Evolutionary conservation across 2,329 filamentous ascomycete species (phyloP), one percentile per base, ranked within the genome.

Genomic region (Trichoderma afroharzianum): DNA sequence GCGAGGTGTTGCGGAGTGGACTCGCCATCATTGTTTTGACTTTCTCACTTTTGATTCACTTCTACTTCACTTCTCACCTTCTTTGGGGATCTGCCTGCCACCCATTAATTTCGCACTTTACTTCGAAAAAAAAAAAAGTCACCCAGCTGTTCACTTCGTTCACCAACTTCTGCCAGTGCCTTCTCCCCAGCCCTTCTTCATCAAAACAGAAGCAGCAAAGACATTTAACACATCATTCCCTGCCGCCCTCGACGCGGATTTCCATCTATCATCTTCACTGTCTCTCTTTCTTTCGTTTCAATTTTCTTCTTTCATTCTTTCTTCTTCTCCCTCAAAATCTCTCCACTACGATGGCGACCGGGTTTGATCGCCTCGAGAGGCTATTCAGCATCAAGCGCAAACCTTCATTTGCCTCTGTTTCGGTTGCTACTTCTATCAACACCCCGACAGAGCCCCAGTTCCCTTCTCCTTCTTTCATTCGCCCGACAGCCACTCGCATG

Each of bases 401-500:
- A 73, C 73, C 76, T 39, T 80, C 79, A 18, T 72, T 75, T 12
- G 77, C 77, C 36, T 73, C 75, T 57, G 76, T 71, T 66, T 76
- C 74, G 68, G 73, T 72, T 50, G 32, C 50, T 39, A 76, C 71
- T 55, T 75, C 76, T 68, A 71, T 71, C 32, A 64, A 72, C 18
- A 74, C 74, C 33, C 69, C 77, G 9, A 66, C 76, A 28, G 81
- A 78, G 64, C 81, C 80, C 64, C 79, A 81, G 63, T 88, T 88
- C 73, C 86, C 86, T 5, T 82, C 82, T 24, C 83, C 86, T 7
- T 87, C 86, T 1, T 90, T 88, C 74, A 87, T 90, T 73, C 83
- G 86, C 59, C 88, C 88, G 30, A 88, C 82, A 47, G 82, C 84
- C 18, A 82, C 81, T 69, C 83, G 86, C 28, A 90, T 90, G 88